Evolutionary conservation across 176 grass and related monocot species (phyloP), one percentile per base, ranked within the genome.

Genomic region (Alopecurus myosuroides): DNA sequence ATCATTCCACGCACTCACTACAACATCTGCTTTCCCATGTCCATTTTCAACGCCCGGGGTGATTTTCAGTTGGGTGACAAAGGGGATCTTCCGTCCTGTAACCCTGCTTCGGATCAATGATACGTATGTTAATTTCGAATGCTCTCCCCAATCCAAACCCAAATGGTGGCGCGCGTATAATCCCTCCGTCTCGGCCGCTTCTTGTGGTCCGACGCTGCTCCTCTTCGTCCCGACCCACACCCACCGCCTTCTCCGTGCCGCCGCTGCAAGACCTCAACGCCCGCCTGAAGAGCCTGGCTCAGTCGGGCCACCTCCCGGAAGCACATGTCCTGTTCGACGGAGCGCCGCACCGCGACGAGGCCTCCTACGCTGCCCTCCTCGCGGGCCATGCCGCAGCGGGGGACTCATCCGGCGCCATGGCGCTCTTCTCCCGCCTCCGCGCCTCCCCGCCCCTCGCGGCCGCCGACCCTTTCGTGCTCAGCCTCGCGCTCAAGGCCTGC

Each of bases 401-500:
- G 4, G 90, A 90, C 61, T 69, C 82, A 29, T 8, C 25, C n/a
- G 76, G 77, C 23, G 90, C 86, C 1, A 67, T 91, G 41, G 84
- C 8, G 64, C 88, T 95, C 88, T 92, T 90, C 85, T 81, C 31
- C 49, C 60, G 13, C 60, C 13, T 63, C 60, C 60, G 60, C 60
- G 60, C 60, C 13, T 63, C 60, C 28, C 30, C 60, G 28, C 28
- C 15, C 60, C 60, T 45, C 44, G 44, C 60, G 14, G 60, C 60
- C 60, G 60, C 60, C 30, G 60, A 63, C 14, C 60, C 60, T 29
- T 63, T 63, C 60, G 60, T 63, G 81, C 80, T 94, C 78, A 94
- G 89, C 92, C 79, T 87, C 77, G 78, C 44, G 44, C 39, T 94
- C 87, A 94, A 91, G 82, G 85, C 92, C 45, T 91, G 89, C 82